These are phyloP conservation scores for Didymella pomorum DNA, from an alignment of 2,329 filamentous ascomycete species.

Conservation along the genomic window DNA sequence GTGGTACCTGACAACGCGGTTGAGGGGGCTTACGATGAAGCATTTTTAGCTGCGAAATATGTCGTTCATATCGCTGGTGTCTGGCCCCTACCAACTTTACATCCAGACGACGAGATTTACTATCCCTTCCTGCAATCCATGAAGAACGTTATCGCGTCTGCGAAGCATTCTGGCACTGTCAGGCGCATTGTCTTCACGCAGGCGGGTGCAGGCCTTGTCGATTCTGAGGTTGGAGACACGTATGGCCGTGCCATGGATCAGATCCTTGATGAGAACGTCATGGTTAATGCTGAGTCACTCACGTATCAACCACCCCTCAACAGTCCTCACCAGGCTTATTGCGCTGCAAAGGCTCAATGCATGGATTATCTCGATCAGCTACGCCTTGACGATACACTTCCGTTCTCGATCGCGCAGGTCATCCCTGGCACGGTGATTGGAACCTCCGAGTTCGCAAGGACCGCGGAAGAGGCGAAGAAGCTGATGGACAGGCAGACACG, in stretches of 20 bases:
- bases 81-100: constrained; percentile 44
- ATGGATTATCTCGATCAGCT: constrained; percentile 41
- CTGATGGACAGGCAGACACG: constrained; percentile 45
- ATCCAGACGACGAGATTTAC: constrained; percentile 47
- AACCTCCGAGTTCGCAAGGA: constrained; percentile 39
- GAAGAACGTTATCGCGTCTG: constrained; percentile 40
- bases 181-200: constrained; percentile 45
- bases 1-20: constrained; percentile 43
- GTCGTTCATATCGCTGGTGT: constrained; percentile 47
- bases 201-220: constrained; percentile 44
- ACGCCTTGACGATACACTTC: constrained; percentile 10
- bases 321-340: constrained; percentile 46
- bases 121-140: constrained; percentile 45
- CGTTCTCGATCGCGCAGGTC: constrained; percentile 44
- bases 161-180: constrained; percentile 34
- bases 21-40: constrained; percentile 40
- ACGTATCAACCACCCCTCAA: constrained; percentile 37
- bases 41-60: constrained; percentile 33
- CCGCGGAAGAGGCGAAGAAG: constrained; percentile 25
- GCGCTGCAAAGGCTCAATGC: constrained; percentile 45
- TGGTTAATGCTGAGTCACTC: constrained; percentile 33
- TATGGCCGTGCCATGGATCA: constrained; percentile 42
- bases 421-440: constrained; percentile 49
- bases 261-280: constrained; percentile 30
- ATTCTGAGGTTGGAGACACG: constrained; percentile 44